Evolutionary conservation across 768 basidiomycete species (phyloP).

Genomic region (Pisolithus sp.): DNA sequence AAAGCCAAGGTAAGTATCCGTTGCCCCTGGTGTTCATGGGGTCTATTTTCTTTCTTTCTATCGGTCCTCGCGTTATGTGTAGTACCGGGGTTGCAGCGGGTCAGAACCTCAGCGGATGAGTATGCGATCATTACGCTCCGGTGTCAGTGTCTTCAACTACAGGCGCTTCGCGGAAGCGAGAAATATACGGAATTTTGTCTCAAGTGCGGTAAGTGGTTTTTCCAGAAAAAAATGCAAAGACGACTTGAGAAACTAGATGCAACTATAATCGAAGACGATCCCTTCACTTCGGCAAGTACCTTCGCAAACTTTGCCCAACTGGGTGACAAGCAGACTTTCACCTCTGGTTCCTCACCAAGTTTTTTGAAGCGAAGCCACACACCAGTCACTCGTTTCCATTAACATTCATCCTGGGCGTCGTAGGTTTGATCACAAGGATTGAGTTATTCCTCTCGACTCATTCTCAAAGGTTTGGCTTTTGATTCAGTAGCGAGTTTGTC

Average conservation of each 20-base stretch:
- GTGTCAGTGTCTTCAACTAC: background rate
- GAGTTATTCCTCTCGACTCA: too few species aligned
- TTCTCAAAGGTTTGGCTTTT: too few species aligned
- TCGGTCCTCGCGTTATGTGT: too few species aligned
- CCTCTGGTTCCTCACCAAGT: conserved; percentile 59
- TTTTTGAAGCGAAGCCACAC: conserved; percentile 40
- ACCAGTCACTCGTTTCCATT: too few species aligned
- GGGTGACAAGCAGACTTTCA: conserved; percentile 38
- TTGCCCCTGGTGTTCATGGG: conserved; percentile 31
- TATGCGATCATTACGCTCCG: conserved; percentile 27
- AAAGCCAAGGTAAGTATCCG: conserved; percentile 42
- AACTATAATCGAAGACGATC: too few species aligned
- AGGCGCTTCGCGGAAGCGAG: conserved; percentile 35
- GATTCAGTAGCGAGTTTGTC: too few species aligned
- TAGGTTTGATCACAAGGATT: too few species aligned
- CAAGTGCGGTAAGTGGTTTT: conserved; percentile 54
- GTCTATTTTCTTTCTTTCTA: too few species aligned
- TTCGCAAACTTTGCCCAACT: conserved; percentile 13
- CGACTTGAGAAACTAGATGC: too few species aligned
- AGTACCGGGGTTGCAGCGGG: conserved; percentile 26
- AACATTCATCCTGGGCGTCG: too few species aligned
- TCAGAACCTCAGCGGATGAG: conserved; percentile 77
- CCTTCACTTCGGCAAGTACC: conserved; percentile 56
- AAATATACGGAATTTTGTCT: conserved; percentile 77
- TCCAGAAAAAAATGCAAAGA: too few species aligned